Conservation (phyloP, 2,329 filamentous ascomycete genomes). For the Phyllosticta citriasiana region DNA sequence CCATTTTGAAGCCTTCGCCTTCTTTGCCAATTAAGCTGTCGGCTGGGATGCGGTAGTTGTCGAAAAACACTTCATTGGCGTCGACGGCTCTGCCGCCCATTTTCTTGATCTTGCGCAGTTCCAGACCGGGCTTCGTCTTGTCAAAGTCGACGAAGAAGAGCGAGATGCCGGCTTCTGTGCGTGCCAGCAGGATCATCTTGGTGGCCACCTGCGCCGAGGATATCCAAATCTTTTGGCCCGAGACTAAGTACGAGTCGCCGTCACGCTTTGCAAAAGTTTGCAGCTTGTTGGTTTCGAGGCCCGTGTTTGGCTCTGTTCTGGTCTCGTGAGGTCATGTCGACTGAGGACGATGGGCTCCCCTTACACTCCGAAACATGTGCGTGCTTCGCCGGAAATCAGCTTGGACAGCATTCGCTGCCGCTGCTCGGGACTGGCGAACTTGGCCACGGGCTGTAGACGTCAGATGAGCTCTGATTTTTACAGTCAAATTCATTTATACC, state of each 20-base stretch:
- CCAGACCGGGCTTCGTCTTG: constrained; percentile 45
- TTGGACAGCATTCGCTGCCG: constrained; percentile 54
- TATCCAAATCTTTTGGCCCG: constrained; percentile 84
- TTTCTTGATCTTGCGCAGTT: constrained; percentile 66
- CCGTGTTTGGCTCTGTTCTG: constrained; percentile 67
- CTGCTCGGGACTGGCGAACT: constrained; percentile 59
- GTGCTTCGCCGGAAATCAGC: constrained; percentile 46
- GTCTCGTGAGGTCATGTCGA: neutral
- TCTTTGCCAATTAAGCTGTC: constrained; percentile 60
- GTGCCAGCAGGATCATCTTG: constrained; percentile 74
- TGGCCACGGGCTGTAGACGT: constrained; percentile 46
- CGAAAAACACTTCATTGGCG: constrained; percentile 82
- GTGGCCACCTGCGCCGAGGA: constrained; percentile 72
- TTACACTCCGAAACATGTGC: constrained; percentile 62
- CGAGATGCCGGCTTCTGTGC: constrained; percentile 65
- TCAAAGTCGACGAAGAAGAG: constrained; percentile 75
- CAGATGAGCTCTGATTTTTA: neutral
- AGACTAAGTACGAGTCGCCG: constrained; percentile 54
- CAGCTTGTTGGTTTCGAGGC: constrained; percentile 66
- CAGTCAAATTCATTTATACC: neutral
- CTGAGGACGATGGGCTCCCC: neutral
- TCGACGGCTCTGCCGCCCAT: constrained; percentile 79
- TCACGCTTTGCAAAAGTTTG: constrained; percentile 54
- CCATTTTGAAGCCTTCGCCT: constrained; percentile 67
- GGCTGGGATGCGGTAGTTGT: constrained; percentile 59